Percentiles rank a stretch among this genome's conserved stretches.
phyloP scores from a whole-genome alignment of 1,139 yeast genomes.

The Martiniozyma asiatica region DNA sequence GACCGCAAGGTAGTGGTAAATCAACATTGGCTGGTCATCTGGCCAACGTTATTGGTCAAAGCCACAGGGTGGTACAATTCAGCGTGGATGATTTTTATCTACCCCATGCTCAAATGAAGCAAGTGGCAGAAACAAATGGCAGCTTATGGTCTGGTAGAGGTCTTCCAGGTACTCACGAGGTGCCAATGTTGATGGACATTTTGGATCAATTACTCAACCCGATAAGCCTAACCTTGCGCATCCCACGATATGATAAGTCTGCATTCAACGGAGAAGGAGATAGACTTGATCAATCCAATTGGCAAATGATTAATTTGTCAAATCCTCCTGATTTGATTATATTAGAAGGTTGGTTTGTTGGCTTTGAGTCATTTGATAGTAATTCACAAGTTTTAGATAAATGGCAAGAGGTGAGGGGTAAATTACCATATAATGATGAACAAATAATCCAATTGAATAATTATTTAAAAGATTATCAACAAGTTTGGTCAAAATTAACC shows the following conservation, averaged over 20 bases:
- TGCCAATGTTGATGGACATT: slow-evolving; percentile 27
- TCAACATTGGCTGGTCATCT: too few species aligned
- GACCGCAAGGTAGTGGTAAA: slow-evolving; percentile 94
- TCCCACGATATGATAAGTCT: slow-evolving; percentile 78
- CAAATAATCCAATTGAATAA: slow-evolving; percentile 36
- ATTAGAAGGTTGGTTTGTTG: slow-evolving; percentile 93
- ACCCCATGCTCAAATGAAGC: slow-evolving; percentile 44
- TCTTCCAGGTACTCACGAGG: slow-evolving; percentile 89
- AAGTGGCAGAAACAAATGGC: too few species aligned
- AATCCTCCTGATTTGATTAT: slow-evolving; percentile 50
- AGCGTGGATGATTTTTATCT: slow-evolving; percentile 85
- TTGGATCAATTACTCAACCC: slow-evolving; percentile 21
- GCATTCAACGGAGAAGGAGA: slow-evolving; percentile 71
- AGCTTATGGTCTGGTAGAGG: too few species aligned
- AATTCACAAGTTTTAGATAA: slow-evolving; percentile 17
- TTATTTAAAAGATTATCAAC: slow-evolving; percentile 34
- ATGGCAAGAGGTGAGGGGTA: slow-evolving; percentile 13
- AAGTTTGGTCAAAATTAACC: slow-evolving; percentile 49
- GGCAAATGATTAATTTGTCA: slow-evolving; percentile 23
- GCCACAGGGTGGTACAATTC: too few species aligned
- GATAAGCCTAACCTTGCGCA: slow-evolving; percentile 39
- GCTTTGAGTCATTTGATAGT: slow-evolving; percentile 40
- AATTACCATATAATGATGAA: slow-evolving; percentile 19
- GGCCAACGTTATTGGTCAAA: too few species aligned
- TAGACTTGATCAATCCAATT: slow-evolving; percentile 30